Conservation (phyloP, 257 asterid genomes). For the Nicotiana attenuata region DNA sequence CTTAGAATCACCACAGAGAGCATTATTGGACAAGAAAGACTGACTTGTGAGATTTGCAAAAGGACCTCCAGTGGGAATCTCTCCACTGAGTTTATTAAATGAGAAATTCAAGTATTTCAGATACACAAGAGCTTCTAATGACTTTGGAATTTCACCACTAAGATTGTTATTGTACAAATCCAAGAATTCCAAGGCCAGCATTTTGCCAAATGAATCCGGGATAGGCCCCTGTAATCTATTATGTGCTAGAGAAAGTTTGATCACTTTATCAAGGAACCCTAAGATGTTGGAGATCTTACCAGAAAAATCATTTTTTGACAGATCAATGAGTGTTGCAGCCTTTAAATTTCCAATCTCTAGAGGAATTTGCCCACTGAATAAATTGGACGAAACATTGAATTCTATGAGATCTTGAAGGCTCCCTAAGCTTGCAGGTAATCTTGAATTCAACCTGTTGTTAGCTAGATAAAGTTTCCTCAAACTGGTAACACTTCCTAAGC, state of each 20-base stretch:
- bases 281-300: no score
- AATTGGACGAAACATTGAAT: background rate
- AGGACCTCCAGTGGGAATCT: background rate
- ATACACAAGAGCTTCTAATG: background rate
- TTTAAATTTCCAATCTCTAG: no score
- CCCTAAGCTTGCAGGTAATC: background rate
- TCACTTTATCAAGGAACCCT: no score
- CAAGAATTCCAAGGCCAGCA: background rate
- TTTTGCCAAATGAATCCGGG: background rate
- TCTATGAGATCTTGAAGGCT: background rate
- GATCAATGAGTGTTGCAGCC: no score
- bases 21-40: background rate
- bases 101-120: background rate
- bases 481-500: background rate
- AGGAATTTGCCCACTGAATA: no score
- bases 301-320: no score
- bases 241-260: background rate
- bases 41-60: background rate
- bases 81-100: background rate
- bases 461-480: background rate
- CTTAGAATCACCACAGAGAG: background rate
- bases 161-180: background rate
- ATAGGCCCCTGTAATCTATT: background rate
- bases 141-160: background rate
- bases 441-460: background rate